Evolutionary conservation across 768 basidiomycete genomes (phyloP), one percentile per base, ranked within the genome.

Genomic region (Sporobolomyces pararoseus): DNA sequence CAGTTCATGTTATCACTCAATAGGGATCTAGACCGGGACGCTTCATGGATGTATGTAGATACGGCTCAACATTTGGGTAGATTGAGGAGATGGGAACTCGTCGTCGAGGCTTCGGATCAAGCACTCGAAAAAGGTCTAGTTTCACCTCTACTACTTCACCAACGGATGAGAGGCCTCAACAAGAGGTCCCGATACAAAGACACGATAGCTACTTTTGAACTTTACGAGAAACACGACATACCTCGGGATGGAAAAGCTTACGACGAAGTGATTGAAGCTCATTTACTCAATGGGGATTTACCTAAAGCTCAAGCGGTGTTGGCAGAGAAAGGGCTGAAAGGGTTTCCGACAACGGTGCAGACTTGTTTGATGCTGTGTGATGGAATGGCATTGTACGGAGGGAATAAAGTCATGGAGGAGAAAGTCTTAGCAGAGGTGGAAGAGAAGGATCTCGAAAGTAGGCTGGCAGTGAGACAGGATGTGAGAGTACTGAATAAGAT

Each of bases 351-450:
- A 31, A 68, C 66, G 19, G 31, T n/a, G 19, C 47, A 51, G 42
- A 74, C 73, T 31, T 55, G 32, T 21, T 21, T 74, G 7, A 31
- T 37, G 19, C 27, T 74, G 35, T 46, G 71, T n/a, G 70, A 66
- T 17, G 73, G 73, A 23, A 71, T 68, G 66, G 47, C 62, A 27
- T 50, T 19, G 29, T 66, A 53, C 27, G 70, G 70, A 19, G 69
- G 73, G 21, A 71, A 71, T 37, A 29, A 17, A 21, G 21, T 50
- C 17, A 71, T 74, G 73, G 73, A 71, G 61, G 37, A 68, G 29
- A 65, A 51, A 46, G 39, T 74, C 0, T 63, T 74, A 27, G 27
- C 1, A 7, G 54, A 68, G 25, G 67, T 14, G 21, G 23, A 25
- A 17, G 54, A 39, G n/a, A 31, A 44, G 21, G 32, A 42, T 17